phyloP scores from a whole-genome alignment of 352 stramenopile genomes.

The Phytophthora citrophthora region DNA sequence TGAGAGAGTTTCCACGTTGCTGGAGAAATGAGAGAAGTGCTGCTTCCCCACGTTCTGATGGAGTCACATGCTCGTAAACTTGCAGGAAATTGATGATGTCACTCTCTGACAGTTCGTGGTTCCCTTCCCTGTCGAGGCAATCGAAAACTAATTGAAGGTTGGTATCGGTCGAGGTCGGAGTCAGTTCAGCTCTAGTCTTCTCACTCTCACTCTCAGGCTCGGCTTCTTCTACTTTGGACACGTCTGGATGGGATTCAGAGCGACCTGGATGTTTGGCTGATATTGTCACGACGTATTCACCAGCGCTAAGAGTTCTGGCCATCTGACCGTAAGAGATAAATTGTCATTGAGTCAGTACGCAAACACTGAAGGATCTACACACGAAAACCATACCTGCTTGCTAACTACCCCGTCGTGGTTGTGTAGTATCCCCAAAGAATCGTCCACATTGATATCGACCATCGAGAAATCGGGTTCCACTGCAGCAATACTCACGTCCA shows the following conservation, averaged over 20 bases:
- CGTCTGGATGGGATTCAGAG: conserved; percentile 12
- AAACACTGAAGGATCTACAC: background rate
- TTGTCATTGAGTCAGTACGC: background rate
- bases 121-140: conserved; percentile 49
- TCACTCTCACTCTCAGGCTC: background rate
- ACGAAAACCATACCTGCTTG: conserved; percentile 15
- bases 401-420: conserved; percentile 7
- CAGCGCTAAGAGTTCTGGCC: conserved; percentile 37
- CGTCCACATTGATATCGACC: background rate
- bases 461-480: conserved; percentile 39
- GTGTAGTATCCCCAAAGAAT: background rate
- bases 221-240: background rate
- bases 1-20: conserved; percentile 21
- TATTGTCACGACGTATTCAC: conserved; percentile 53
- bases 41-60: conserved; percentile 16
- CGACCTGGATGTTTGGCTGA: conserved; percentile 7
- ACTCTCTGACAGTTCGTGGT: conserved; percentile 28
- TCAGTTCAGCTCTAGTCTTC: conserved; percentile 6
- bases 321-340: conserved; percentile 16
- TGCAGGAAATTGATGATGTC: conserved; percentile 43
- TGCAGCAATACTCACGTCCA: conserved; percentile 22
- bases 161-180: conserved; percentile 14
- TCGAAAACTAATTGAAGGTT: conserved; percentile 55
- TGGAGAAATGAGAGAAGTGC: conserved; percentile 26
- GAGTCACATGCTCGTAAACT: conserved; percentile 20